Percentiles rank a stretch among this genome's conserved stretches.
Evolutionary conservation across 371 early-diverging fungal species (phyloP).

Genomic region (Mortierella sp.): DNA sequence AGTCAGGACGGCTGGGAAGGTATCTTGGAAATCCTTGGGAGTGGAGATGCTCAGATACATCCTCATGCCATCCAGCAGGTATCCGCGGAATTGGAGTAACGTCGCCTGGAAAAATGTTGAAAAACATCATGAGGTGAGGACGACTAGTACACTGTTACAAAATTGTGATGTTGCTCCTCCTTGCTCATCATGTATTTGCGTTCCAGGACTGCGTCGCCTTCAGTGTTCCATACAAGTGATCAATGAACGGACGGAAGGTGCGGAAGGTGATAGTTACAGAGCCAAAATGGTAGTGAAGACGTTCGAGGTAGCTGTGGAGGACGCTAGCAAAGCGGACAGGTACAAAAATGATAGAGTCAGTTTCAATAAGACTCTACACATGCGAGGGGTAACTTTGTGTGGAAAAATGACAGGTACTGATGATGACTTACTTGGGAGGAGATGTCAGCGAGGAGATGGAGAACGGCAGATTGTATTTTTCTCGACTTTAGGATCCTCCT

Average conservation of each 20-base stretch:
- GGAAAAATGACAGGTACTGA: too few relatives aligned
- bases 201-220: constrained; percentile 62
- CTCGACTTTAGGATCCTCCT: constrained; percentile 61
- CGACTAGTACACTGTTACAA: constrained; percentile 77
- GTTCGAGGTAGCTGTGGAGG: constrained; percentile 66
- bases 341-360: too few relatives aligned
- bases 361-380: too few relatives aligned
- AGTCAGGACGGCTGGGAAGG: constrained; percentile 72
- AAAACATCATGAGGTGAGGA: constrained; percentile 81
- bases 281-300: constrained; percentile 70
- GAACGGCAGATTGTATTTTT: constrained; percentile 73
- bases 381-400: too few relatives aligned
- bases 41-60: constrained; percentile 71
- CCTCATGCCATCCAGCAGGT: constrained; percentile 77
- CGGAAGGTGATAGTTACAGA: constrained; percentile 65
- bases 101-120: constrained; percentile 83
- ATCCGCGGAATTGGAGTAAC: constrained; percentile 72
- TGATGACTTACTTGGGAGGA: constrained; percentile 80
- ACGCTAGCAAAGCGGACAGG: constrained; percentile 53
- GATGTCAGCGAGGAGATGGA: constrained; percentile 84
- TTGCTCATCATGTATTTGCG: constrained; percentile 67
- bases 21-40: constrained; percentile 64
- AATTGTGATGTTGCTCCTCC: constrained; percentile 66
- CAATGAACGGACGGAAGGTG: constrained; percentile 80
- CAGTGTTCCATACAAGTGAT: constrained; percentile 82